phyloP scores from a whole-genome alignment of 2,329 filamentous ascomycete genomes.

The Massarina eburnea region DNA sequence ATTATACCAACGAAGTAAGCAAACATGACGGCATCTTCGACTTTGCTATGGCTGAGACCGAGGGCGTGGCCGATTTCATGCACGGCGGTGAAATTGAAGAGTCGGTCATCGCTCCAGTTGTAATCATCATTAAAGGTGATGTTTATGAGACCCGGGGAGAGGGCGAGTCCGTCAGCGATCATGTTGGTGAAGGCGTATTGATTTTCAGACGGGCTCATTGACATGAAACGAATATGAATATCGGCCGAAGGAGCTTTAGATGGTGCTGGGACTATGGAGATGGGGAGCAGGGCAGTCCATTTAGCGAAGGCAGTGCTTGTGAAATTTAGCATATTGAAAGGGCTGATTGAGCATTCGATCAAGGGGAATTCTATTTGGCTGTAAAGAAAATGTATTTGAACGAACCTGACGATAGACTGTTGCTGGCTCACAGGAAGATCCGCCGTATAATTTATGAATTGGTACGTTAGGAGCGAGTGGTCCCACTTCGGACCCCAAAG shows the following conservation, averaged over 20 bases:
- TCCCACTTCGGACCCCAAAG: constrained; percentile 34
- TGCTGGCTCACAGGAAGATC: constrained; percentile 23
- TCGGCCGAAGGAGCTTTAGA: constrained; percentile 18
- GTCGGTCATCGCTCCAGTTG: constrained; percentile 26
- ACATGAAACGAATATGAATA: constrained; percentile 25
- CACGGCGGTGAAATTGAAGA: constrained; percentile 29
- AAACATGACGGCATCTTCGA: constrained; percentile 34
- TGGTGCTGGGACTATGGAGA: constrained; percentile 19
- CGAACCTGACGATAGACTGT: constrained; percentile 25
- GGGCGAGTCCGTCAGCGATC: constrained; percentile 22
- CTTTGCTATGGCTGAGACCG: constrained; percentile 28
- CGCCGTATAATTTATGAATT: constrained; percentile 26
- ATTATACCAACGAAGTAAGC: constrained; percentile 24
- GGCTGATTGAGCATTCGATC: too few species aligned
- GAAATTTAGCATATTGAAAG: not conserved
- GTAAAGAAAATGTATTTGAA: not conserved
- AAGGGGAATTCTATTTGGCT: too few species aligned
- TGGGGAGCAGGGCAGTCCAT: constrained; percentile 25
- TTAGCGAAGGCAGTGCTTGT: constrained; percentile 27
- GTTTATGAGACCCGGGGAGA: constrained; percentile 29
- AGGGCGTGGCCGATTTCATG: constrained; percentile 35
- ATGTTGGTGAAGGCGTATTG: constrained; percentile 28
- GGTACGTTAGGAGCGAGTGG: constrained; percentile 27
- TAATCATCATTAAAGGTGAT: constrained; percentile 35
- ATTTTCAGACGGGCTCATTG: constrained; percentile 22